Evolutionary conservation across 495 filamentous ascomycete species (phyloP), one percentile per base, ranked within the genome.

Genomic region (Aspergillus indologenus): DNA sequence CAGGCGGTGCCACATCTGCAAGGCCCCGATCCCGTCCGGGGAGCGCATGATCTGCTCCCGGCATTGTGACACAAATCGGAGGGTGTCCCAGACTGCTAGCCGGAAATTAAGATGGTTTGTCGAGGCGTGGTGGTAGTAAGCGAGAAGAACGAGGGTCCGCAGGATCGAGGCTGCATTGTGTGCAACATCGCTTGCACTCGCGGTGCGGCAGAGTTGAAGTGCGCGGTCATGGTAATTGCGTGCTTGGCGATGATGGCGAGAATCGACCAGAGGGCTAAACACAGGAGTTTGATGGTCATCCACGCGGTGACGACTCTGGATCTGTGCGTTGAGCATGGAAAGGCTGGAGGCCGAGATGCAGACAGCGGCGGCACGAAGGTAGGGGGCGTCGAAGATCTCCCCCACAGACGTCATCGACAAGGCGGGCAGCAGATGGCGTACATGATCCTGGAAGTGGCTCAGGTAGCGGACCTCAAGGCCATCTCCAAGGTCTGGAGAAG

Each of bases 1-100:
- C 9, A 64, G 45, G 42, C 62, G 62, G 48, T 60, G 61, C 62
- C 62, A 64, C 58, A 64, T 58, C 50, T 64, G 61, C 15, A 64
- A 48, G 8, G 46, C 45, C 20, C 46, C 44, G 12, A 19, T 7
- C 4, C 61, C 61, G 18, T 49, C 44, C 0, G 26, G 6, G 11
- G 61, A 56, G 44, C 40, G 20, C 1, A 31, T 34, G 3, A 64
- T 45, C 3, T 12, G 20, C 18, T 42, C 49, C 15, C 48, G 20
- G 45, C 59, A 34, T 8, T 23, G 47, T 8, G 53, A 17, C 17
- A 60, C 61, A 20, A 64, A 64, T 1, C 31, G 52, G 4, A 64
- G 53, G 18, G 61, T 51, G 8, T 64, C 57, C 45, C 47, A 45
- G 0, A 64, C 61, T 15, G 61, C 61, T 19, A 60, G 20, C n/a